A percentile compares a stretch with the other conserved stretches of the same genome.
phyloP scores from a whole-genome alignment of 192 early-diverging fungal species.

The Jimgerdemannia lactiflua region DNA sequence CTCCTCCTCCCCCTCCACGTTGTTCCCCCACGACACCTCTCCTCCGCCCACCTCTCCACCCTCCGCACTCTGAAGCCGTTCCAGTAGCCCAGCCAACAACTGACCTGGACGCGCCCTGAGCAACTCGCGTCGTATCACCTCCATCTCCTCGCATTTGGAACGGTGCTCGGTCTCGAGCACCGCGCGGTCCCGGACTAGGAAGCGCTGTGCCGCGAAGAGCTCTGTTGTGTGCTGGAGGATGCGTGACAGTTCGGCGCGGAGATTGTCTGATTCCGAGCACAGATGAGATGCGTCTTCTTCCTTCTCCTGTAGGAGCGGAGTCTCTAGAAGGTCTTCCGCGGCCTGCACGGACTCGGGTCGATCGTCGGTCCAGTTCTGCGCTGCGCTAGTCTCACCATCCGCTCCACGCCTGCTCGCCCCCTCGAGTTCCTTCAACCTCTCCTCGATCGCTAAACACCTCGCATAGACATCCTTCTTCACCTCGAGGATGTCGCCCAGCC shows the following conservation, averaged over 20 bases:
- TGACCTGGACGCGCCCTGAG: constrained; percentile 42
- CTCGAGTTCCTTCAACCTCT: constrained; percentile 8
- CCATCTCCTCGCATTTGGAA: constrained; percentile 21
- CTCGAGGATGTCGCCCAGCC: constrained; percentile 28
- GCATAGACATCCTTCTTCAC: constrained; percentile 47
- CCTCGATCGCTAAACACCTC: constrained; percentile 36
- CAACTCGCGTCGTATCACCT: constrained; percentile 32
- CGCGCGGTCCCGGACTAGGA: constrained; percentile 29
- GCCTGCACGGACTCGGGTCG: too few relatives aligned
- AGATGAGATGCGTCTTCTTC: constrained; percentile 18
- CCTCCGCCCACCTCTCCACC: neutral
- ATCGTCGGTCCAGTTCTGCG: constrained; percentile 9
- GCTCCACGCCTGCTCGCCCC: constrained; percentile 1
- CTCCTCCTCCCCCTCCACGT: constrained; percentile 2
- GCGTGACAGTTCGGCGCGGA: constrained; percentile 32
- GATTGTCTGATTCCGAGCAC: constrained; percentile 17
- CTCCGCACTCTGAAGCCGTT: constrained; percentile 27
- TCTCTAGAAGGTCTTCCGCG: too few relatives aligned
- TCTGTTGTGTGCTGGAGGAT: constrained; percentile 30
- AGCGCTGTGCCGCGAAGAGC: constrained; percentile 29
- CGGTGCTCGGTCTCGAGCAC: constrained; percentile 38
- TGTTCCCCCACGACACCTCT: constrained; percentile 33
- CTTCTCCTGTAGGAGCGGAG: too few relatives aligned
- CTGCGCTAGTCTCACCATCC: constrained; percentile 26
- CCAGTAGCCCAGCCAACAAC: constrained; percentile 40